Evolutionary conservation across 2,329 filamentous ascomycete species (phyloP).

Genomic region (Hymenoscyphus occultus): DNA sequence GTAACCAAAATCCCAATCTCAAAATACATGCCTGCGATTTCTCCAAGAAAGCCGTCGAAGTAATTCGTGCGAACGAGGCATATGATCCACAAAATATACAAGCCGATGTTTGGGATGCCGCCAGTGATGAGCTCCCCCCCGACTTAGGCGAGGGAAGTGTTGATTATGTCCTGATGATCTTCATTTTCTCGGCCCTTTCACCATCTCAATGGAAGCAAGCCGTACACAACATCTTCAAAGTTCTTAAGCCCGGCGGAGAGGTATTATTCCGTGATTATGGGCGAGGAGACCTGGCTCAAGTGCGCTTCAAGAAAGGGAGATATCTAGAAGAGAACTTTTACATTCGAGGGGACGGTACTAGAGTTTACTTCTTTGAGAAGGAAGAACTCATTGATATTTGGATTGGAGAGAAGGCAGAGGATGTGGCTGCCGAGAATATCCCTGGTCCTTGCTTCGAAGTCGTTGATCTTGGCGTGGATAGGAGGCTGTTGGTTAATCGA

Average conservation of each 20-base stretch:
- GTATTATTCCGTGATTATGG: constrained; percentile 97
- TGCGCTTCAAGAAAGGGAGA: constrained; percentile 91
- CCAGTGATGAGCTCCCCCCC: constrained; percentile 70
- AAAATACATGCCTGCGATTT: constrained; percentile 95
- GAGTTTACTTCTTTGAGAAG: constrained; percentile 95
- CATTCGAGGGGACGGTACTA: constrained; percentile 88
- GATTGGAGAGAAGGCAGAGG: constrained; percentile 45
- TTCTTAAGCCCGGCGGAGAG: constrained; percentile 89
- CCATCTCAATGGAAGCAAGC: constrained; percentile 82
- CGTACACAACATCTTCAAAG: constrained; percentile 73
- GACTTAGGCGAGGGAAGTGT: constrained; percentile 75
- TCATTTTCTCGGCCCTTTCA: constrained; percentile 91
- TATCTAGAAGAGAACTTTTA: constrained; percentile 98
- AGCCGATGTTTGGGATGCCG: constrained; percentile 93
- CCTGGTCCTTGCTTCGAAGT: constrained; percentile 58
- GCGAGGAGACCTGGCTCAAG: constrained; percentile 90
- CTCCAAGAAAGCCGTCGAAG: constrained; percentile 88
- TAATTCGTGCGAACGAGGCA: constrained; percentile 77
- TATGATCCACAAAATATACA: constrained; percentile 72
- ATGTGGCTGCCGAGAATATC: constrained; percentile 12
- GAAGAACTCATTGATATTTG: constrained; percentile 80
- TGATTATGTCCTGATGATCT: constrained; percentile 91
- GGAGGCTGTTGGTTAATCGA: constrained; percentile 87
- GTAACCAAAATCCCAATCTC: constrained; percentile 78
- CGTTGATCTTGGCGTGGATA: constrained; percentile 77